phyloP scores from a whole-genome alignment of 257 asterid genomes.

The Jacaranda copaia region DNA sequence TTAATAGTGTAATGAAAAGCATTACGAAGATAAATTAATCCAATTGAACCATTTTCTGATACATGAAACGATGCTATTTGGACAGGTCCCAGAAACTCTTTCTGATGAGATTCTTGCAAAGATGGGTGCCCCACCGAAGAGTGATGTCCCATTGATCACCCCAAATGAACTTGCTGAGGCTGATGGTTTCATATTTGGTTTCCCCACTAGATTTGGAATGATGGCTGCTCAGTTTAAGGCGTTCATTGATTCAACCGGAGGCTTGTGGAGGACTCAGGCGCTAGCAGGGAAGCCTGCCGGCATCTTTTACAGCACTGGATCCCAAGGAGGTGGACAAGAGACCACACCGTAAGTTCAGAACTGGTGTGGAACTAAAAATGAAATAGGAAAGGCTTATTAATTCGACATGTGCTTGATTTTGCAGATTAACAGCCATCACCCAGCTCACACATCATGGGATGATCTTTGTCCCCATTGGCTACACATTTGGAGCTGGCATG shows the following conservation, averaged over 20 bases:
- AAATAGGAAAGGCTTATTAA: background rate
- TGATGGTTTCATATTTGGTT: constrained; percentile 64
- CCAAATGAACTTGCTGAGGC: constrained; percentile 59
- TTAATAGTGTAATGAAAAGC: background rate
- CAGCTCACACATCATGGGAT: constrained; percentile 75
- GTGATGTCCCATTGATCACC: constrained; percentile 54
- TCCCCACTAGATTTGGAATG: constrained; percentile 79
- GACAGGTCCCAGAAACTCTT: constrained; percentile 67
- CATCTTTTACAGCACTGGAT: constrained; percentile 63
- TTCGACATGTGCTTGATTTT: constrained; percentile 1
- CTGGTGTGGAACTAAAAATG: background rate
- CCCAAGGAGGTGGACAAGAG: constrained; percentile 80
- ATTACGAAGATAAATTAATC: background rate
- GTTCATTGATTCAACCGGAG: constrained; percentile 67
- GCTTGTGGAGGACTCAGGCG: constrained; percentile 57
- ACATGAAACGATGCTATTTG: background rate
- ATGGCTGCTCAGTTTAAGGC: constrained; percentile 76
- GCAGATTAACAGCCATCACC: constrained; percentile 73
- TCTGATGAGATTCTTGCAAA: constrained; percentile 58
- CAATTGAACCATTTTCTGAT: too few relatives aligned
- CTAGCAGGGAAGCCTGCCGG: constrained; percentile 76
- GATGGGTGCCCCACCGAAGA: constrained; percentile 68
- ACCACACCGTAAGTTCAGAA: constrained; percentile 60
- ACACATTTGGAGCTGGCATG: constrained; percentile 75
- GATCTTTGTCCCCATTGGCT: constrained; percentile 70